Evolutionary conservation across 495 filamentous ascomycete species (phyloP).

Genomic region (Penicillium coprophilum): DNA sequence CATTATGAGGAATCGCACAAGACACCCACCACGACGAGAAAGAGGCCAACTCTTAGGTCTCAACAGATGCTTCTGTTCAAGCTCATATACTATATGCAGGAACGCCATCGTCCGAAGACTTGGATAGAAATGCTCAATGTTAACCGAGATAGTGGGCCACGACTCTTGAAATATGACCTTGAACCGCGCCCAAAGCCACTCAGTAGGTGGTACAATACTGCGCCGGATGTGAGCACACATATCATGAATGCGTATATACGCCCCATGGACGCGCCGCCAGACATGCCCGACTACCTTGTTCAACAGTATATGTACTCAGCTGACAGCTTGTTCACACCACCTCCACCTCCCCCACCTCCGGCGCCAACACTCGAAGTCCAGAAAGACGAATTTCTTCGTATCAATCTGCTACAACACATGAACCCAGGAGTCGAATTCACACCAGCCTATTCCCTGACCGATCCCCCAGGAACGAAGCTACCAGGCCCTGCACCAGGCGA

Average conservation of each 20-base stretch:
- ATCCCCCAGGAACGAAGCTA: neutral
- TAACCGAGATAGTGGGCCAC: conserved; percentile 37
- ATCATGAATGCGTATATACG: conserved; percentile 9
- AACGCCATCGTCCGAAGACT: conserved; percentile 17
- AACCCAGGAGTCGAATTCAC: neutral
- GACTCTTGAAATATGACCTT: conserved; percentile 30
- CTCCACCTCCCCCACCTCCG: neutral
- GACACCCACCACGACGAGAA: neutral
- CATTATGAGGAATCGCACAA: conserved; percentile 2
- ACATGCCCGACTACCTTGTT: conserved; percentile 20
- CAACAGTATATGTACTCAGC: conserved; percentile 20
- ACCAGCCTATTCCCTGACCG: neutral
- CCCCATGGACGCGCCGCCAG: conserved; percentile 14
- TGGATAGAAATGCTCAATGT: conserved; percentile 22
- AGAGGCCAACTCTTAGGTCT: neutral
- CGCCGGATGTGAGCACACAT: neutral
- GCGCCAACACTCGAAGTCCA: neutral
- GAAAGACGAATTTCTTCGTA: neutral
- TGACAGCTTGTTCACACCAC: conserved; percentile 1
- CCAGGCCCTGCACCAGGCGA: neutral
- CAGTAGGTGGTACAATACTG: conserved; percentile 26
- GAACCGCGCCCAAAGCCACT: conserved; percentile 21
- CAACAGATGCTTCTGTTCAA: conserved; percentile 24
- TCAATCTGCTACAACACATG: neutral
- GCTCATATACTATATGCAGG: conserved; percentile 30